Conservation (phyloP, 2,329 filamentous ascomycete species). For the Grosmannia serpens region DNA sequence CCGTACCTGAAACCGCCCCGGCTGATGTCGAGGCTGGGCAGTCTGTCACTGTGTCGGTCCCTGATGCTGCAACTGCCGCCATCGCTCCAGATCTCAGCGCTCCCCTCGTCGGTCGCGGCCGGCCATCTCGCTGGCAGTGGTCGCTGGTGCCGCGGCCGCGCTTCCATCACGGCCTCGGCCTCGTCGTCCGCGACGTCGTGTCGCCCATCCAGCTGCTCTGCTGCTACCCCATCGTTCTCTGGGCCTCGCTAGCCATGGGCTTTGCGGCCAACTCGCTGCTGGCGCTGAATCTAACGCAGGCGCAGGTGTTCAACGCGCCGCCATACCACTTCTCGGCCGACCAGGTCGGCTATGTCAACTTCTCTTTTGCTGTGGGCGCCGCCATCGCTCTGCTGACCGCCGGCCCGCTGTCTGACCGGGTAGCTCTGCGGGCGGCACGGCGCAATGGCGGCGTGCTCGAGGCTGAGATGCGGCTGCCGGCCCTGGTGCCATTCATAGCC, state of each 20-base stretch:
- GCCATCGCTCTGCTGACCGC: slow-evolving; percentile 28
- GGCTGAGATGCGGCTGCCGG: slow-evolving; percentile 33
- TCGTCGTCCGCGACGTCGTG: slow-evolving; percentile 17
- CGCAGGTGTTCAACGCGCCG: slow-evolving; percentile 29
- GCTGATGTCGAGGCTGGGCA: neutral
- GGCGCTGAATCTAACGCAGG: slow-evolving; percentile 38
- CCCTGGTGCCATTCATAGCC: slow-evolving; percentile 30
- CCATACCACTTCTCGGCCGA: slow-evolving; percentile 32
- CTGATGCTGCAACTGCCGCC: neutral
- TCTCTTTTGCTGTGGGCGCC: slow-evolving; percentile 29
- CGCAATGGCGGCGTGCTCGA: slow-evolving; percentile 31
- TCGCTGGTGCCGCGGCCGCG: slow-evolving; percentile 13
- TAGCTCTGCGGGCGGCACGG: slow-evolving; percentile 23
- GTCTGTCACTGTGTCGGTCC: neutral
- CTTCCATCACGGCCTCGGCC: slow-evolving; percentile 13
- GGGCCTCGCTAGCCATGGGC: slow-evolving; percentile 17
- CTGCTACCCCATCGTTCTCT: slow-evolving; percentile 19
- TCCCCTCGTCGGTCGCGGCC: slow-evolving; percentile 7
- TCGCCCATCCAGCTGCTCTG: slow-evolving; percentile 17
- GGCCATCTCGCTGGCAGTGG: slow-evolving; percentile 16
- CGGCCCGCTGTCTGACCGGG: slow-evolving; percentile 31
- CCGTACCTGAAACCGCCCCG: neutral
- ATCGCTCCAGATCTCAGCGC: neutral
- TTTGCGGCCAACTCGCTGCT: slow-evolving; percentile 26
- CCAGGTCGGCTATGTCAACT: slow-evolving; percentile 36